phyloP scores from a whole-genome alignment of 345 rosid species.

The Melaleuca quinquenervia region DNA sequence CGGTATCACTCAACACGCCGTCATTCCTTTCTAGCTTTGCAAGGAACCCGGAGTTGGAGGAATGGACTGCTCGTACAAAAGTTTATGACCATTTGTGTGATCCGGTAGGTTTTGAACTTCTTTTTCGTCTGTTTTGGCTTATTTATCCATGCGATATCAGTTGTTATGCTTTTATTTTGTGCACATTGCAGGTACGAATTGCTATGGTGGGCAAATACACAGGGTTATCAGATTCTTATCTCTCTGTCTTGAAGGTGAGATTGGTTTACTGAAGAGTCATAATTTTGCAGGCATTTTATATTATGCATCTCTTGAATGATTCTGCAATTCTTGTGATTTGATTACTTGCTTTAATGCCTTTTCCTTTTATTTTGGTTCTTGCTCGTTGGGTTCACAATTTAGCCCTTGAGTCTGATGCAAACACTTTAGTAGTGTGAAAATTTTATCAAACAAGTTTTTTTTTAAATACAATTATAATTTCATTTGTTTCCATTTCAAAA shows the following conservation, averaged over 20 bases:
- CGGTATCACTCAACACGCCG: not conserved
- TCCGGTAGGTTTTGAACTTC: slow-evolving; percentile 32
- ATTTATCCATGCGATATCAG: not conserved
- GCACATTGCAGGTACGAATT: slow-evolving; percentile 59
- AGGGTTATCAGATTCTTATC: slow-evolving; percentile 83
- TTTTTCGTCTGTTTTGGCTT: not conserved
- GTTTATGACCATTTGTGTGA: slow-evolving; percentile 58
- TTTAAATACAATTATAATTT: not conserved
- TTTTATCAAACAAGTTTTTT: not conserved
- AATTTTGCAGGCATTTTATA: not conserved
- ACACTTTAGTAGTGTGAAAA: not conserved
- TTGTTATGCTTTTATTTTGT: slow-evolving; percentile 8
- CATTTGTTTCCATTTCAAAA: not conserved
- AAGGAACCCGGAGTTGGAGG: slow-evolving; percentile 56
- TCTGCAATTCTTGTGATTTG: not conserved
- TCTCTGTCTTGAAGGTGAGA: slow-evolving; percentile 68
- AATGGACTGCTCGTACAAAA: slow-evolving; percentile 68
- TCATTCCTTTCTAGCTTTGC: slow-evolving; percentile 29
- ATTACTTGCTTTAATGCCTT: not conserved
- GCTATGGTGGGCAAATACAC: slow-evolving; percentile 98
- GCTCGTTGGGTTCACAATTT: not conserved
- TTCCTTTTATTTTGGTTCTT: not conserved
- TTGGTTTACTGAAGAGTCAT: not conserved
- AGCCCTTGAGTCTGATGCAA: not conserved
- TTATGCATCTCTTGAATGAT: not conserved